Percentiles rank a stretch among this genome's conserved stretches.
Conservation (phyloP, 352 stramenopile species). For the Bremia lactucae region DNA sequence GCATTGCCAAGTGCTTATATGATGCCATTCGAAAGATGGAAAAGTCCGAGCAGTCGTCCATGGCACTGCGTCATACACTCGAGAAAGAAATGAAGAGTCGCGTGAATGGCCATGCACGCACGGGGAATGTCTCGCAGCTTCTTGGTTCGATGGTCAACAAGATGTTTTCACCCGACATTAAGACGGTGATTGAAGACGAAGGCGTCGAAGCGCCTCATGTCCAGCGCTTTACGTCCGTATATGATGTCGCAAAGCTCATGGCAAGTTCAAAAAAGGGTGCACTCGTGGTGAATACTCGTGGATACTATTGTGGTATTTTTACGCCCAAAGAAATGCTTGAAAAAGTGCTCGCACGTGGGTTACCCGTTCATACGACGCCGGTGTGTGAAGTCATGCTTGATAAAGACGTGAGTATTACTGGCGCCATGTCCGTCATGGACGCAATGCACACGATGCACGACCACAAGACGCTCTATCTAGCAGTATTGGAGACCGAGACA, state of each 20-base stretch:
- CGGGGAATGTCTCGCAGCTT: slow-evolving; percentile 47
- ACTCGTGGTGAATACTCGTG: slow-evolving; percentile 89
- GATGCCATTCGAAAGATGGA: slow-evolving; percentile 97
- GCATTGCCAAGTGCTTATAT: slow-evolving; percentile 98
- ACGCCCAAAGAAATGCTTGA: slow-evolving; percentile 97
- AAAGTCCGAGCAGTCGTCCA: slow-evolving; percentile 74
- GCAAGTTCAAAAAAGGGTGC: slow-evolving; percentile 89
- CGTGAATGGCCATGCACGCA: slow-evolving; percentile 15
- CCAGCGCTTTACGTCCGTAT: slow-evolving; percentile 85
- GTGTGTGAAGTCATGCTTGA: slow-evolving; percentile 89
- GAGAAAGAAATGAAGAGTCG: slow-evolving; percentile 67
- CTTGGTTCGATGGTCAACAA: slow-evolving; percentile 82
- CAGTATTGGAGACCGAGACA: slow-evolving; percentile 63
- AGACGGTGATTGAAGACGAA: slow-evolving; percentile 77
- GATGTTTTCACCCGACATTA: slow-evolving; percentile 81
- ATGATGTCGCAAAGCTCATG: slow-evolving; percentile 91
- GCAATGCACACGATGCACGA: slow-evolving; percentile 86
- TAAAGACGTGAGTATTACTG: slow-evolving; percentile 60
- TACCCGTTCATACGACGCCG: slow-evolving; percentile 86
- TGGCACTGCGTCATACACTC: slow-evolving; percentile 57
- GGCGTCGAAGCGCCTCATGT: slow-evolving; percentile 62
- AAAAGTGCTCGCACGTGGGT: slow-evolving; percentile 88
- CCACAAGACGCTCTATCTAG: slow-evolving; percentile 76
- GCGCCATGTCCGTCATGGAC: slow-evolving; percentile 63
- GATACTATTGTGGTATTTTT: slow-evolving; percentile 92